Evolutionary conservation across 2,329 filamentous ascomycete genomes (phyloP), one percentile per base, ranked within the genome.

Genomic region (Fonsecaea monophora): DNA sequence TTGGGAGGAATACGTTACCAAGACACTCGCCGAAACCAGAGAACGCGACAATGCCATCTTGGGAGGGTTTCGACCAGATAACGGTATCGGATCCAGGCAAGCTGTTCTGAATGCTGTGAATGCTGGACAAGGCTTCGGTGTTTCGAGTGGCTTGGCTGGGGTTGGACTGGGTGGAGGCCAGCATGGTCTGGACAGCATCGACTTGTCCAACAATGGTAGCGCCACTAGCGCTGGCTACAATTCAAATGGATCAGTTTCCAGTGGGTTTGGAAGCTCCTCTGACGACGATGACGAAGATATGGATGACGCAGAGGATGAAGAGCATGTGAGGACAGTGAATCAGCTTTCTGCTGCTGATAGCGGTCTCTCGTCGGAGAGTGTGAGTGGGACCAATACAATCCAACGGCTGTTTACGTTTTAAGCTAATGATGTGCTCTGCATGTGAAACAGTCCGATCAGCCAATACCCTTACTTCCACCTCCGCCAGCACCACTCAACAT

Each of bases 41-140:
- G 95, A 99, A 80, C 88, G 94, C 69, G 95, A 99, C 76, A 99
- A 99, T 76, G 95, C 95, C n/a, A 97, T 98, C 61, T 88, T 99
- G 4, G 95, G 95, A 55, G 95, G 95, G 5, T 94, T 98, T 10
- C 88, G 95, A 68, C 95, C 95, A 0, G 95, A 98, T 73, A 90
- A 96, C 77, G 91, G 91, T 25, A 87, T 96, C 73, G 92, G 90
- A 50, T 91, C 93, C 74, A 87, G 94, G 64, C 85, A 87, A 73
- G 88, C 89, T 59, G 88, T 89, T 60, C 78, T 88, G 67, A 88
- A 86, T 70, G 83, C 85, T 45, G 84, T 87, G 55, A 85, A 84
- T 71, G 82, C 84, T 53, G 81, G 84, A 25, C 85, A 85, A 68
- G 82, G 84, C 58, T 87, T 88, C 68, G 85, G 85, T 57, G 78